These are phyloP conservation scores for Ricinus communis DNA, from an alignment of 345 rosid genomes.

Conservation along the genomic window DNA sequence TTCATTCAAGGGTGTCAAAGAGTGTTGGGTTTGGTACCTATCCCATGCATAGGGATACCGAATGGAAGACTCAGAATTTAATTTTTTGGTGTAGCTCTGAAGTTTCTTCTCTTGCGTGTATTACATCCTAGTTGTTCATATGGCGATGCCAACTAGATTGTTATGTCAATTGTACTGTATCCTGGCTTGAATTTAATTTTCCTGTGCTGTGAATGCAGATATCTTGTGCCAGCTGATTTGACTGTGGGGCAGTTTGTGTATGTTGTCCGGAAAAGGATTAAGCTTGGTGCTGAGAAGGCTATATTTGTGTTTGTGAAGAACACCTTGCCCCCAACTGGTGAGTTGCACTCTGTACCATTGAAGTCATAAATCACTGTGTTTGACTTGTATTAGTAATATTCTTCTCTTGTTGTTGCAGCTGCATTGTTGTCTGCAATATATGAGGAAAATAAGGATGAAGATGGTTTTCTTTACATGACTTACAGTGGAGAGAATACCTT, in stretches of 20 bases:
- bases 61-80: too few relatives aligned
- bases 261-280: constrained; percentile 76
- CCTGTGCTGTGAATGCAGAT: constrained; percentile 35
- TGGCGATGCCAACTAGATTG: too few relatives aligned
- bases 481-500: constrained; percentile 83
- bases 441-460: constrained; percentile 70
- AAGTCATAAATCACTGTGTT: not conserved
- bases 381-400: not conserved
- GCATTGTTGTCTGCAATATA: constrained; percentile 61
- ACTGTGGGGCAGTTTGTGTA: constrained; percentile 74
- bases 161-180: not conserved
- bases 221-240: constrained; percentile 77
- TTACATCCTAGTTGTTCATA: too few relatives aligned
- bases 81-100: too few relatives aligned
- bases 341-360: constrained; percentile 13
- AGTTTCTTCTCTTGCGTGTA: too few relatives aligned
- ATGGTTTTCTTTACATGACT: constrained; percentile 73
- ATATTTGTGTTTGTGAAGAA: constrained; percentile 67
- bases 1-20: too few relatives aligned
- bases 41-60: not conserved
- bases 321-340: constrained; percentile 66
- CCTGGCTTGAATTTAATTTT: not conserved
- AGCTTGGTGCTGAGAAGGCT: constrained; percentile 75
- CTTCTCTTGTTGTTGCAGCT: constrained; percentile 39
- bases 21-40: too few relatives aligned